phyloP scores from a whole-genome alignment of 208 protist genomes.

The Wallacemonas collosoma region DNA sequence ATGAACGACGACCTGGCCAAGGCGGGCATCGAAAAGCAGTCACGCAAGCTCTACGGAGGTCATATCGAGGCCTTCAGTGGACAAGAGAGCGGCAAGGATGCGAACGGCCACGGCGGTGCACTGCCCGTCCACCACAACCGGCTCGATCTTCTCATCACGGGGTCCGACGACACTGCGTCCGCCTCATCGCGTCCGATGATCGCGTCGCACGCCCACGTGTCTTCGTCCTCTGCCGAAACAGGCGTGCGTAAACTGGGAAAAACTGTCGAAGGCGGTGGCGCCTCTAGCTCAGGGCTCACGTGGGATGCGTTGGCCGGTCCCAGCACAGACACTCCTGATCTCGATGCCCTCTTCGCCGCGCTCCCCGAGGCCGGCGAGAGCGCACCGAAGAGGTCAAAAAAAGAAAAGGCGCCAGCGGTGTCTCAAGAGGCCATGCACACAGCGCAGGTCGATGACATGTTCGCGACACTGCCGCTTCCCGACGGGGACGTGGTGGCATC shows the following conservation, averaged over 20 bases:
- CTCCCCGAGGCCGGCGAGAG: conserved; percentile 30
- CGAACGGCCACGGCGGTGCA: background rate
- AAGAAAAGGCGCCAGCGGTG: background rate
- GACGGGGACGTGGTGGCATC: background rate
- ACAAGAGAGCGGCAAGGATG: background rate
- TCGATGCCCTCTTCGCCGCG: conserved; percentile 44
- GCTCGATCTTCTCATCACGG: conserved; percentile 13
- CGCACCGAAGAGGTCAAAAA: background rate
- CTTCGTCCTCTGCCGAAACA: too few relatives aligned
- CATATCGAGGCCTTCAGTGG: background rate
- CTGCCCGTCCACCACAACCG: conserved; percentile 15
- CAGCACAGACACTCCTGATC: conserved; percentile 20
- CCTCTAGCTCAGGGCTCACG: background rate
- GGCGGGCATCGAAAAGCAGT: conserved; percentile 59
- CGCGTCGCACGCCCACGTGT: too few relatives aligned
- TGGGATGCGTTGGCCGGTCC: conserved; percentile 25
- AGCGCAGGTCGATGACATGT: conserved; percentile 9
- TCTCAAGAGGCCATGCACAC: conserved; percentile 24
- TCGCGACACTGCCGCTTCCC: background rate
- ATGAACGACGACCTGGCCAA: conserved; percentile 65
- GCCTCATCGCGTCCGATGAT: too few relatives aligned
- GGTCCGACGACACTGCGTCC: background rate
- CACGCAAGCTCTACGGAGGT: conserved; percentile 43
- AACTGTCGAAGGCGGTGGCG: too few relatives aligned
- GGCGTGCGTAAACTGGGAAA: too few relatives aligned